Percentiles rank a stretch among this genome's conserved stretches.
Evolutionary conservation across 345 rosid genomes (phyloP).

Genomic region (Linum trigynum): DNA sequence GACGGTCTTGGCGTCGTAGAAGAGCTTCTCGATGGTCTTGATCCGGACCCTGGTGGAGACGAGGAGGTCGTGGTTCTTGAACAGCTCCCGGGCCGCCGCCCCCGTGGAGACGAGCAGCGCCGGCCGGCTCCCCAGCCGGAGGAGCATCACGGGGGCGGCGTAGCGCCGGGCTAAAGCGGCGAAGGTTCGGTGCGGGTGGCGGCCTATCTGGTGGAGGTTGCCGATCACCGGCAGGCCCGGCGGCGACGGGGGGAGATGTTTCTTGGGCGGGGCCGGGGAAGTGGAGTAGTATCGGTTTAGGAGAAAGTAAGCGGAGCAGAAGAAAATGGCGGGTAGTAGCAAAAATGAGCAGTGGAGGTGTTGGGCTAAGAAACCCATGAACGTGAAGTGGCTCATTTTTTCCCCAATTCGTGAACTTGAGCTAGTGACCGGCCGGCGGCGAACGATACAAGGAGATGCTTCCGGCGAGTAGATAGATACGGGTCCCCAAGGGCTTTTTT

Average conservation of each 20-base stretch:
- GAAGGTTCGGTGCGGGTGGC: too few species aligned
- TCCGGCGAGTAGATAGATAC: too few species aligned
- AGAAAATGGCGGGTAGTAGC: too few species aligned
- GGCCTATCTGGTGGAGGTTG: constrained; percentile 10
- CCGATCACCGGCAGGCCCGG: constrained; percentile 15
- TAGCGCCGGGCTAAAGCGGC: constrained; percentile 2
- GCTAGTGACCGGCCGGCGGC: too few species aligned
- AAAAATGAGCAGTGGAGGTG: too few species aligned
- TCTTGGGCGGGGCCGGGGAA: not conserved
- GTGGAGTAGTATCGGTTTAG: not conserved
- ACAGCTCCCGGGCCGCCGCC: constrained; percentile 9
- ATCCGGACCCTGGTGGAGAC: not conserved
- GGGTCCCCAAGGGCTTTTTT: too few species aligned
- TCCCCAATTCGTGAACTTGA: too few species aligned
- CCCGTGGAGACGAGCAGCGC: constrained; percentile 7
- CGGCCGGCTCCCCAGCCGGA: constrained; percentile 8
- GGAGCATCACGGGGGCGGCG: constrained; percentile 14
- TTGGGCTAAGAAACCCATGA: too few species aligned
- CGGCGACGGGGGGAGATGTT: constrained; percentile 11
- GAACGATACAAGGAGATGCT: too few species aligned
- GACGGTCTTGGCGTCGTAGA: constrained; percentile 1
- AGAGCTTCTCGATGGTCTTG: not conserved
- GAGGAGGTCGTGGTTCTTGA: constrained; percentile 14
- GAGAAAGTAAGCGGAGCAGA: not conserved
- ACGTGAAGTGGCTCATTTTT: too few species aligned